phyloP scores from a whole-genome alignment of 1,139 yeast genomes.

The Pichia sp. region DNA sequence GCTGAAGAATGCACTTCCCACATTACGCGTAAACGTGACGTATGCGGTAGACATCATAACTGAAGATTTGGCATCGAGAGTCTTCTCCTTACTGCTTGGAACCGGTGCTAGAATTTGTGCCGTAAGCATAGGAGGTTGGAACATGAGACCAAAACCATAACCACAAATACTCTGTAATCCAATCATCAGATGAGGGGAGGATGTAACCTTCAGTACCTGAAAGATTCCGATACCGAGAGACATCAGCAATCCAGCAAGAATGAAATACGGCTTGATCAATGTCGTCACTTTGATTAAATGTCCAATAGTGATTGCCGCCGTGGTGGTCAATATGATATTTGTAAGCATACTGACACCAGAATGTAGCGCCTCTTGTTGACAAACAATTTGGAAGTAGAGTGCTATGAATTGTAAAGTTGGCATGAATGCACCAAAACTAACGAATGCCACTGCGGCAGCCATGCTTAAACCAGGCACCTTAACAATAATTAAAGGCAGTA shows the following conservation, averaged over 20 bases:
- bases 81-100: slow-evolving; percentile 8
- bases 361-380: neutral
- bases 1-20: slow-evolving; percentile 43
- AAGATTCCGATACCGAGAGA: neutral
- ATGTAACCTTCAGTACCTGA: neutral
- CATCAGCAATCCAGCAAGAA: neutral
- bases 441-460: neutral
- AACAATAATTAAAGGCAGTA: neutral
- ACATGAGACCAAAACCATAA: slow-evolving; percentile 42
- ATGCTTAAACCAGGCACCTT: neutral
- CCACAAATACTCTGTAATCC: slow-evolving; percentile 50
- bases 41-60: slow-evolving; percentile 41
- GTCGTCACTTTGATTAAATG: neutral
- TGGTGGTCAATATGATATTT: neutral
- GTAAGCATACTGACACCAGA: neutral
- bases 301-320: neutral
- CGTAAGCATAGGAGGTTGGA: slow-evolving; percentile 46
- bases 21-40: slow-evolving; percentile 37
- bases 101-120: slow-evolving; percentile 49
- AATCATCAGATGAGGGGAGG: slow-evolving; percentile 23
- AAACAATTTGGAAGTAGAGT: slow-evolving; percentile 1
- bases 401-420: neutral
- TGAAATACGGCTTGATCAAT: neutral
- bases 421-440: neutral
- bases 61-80: slow-evolving; percentile 14